A percentile compares a stretch with the other conserved stretches of the same genome.
Conservation (phyloP, 768 basidiomycete genomes). For the Hemileccinum rubropunctum region DNA sequence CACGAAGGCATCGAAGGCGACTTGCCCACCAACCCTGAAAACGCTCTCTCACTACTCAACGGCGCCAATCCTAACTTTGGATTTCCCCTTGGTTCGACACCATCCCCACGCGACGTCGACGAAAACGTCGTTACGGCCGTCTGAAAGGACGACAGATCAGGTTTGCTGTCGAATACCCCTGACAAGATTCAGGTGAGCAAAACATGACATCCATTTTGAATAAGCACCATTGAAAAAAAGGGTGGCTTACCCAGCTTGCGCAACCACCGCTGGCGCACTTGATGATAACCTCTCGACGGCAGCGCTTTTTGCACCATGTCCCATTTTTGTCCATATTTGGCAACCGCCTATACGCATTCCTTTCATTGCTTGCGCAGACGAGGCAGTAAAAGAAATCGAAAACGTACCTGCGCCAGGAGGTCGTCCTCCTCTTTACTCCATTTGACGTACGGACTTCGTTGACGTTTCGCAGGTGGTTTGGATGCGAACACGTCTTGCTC, state of each 20-base stretch:
- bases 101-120: slow-evolving; percentile 10
- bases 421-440: slow-evolving; percentile 45
- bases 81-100: slow-evolving; percentile 31
- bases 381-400: neutral
- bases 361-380: neutral
- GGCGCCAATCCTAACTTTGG: slow-evolving; percentile 38
- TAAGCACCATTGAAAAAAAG: too few species aligned
- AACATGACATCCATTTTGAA: neutral
- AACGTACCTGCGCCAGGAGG: slow-evolving; percentile 35
- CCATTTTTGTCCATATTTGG: slow-evolving; percentile 39
- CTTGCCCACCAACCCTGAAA: slow-evolving; percentile 25
- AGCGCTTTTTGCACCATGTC: slow-evolving; percentile 41
- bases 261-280: slow-evolving; percentile 43
- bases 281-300: slow-evolving; percentile 40
- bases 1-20: slow-evolving; percentile 19
- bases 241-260: slow-evolving; percentile 34
- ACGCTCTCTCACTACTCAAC: slow-evolving; percentile 34
- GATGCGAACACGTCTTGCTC: slow-evolving; percentile 25
- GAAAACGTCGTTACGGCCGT: slow-evolving; percentile 20
- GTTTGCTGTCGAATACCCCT: slow-evolving; percentile 39
- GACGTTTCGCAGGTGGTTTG: slow-evolving; percentile 30
- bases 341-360: slow-evolving; percentile 29
- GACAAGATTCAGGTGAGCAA: neutral
- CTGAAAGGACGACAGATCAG: slow-evolving; percentile 33
- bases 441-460: slow-evolving; percentile 40